Percentiles rank a stretch among this genome's conserved stretches.
Conservation (phyloP, 306 rosid species). For the Nissolia schottii region DNA sequence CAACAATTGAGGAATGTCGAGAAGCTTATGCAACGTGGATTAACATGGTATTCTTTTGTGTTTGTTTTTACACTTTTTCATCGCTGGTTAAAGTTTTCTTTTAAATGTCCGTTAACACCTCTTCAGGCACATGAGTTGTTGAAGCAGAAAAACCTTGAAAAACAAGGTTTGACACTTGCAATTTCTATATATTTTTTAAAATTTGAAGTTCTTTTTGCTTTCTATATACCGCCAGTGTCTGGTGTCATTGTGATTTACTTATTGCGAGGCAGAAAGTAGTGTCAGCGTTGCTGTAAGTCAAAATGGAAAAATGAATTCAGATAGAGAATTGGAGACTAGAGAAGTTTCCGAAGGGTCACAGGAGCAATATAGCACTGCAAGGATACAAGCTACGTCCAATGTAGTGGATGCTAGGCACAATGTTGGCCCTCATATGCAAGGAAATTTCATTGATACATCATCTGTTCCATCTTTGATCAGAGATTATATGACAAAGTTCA, state of each 20-base stretch:
- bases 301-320: constrained; percentile 34
- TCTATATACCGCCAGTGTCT: constrained; percentile 6
- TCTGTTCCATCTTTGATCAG: constrained; percentile 43
- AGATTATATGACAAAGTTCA: constrained; percentile 40
- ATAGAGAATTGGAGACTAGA: constrained; percentile 35
- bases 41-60: constrained; percentile 46
- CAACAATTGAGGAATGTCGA: constrained; percentile 91
- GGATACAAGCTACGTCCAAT: constrained; percentile 19
- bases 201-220: constrained; percentile 10
- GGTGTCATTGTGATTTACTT: constrained; percentile 16
- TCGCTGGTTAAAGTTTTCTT: not conserved
- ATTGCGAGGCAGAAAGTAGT: constrained; percentile 35
- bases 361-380: constrained; percentile 29
- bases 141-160: constrained; percentile 56
- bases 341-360: constrained; percentile 48
- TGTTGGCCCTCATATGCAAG: constrained; percentile 36
- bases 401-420: constrained; percentile 23
- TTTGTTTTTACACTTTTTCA: not conserved
- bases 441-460: constrained; percentile 24
- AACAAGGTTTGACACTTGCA: constrained; percentile 42
- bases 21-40: constrained; percentile 77
- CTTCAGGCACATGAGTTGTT: constrained; percentile 77
- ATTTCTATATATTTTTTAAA: constrained; percentile 12
- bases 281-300: constrained; percentile 15
- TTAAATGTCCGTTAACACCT: constrained; percentile 9